Conservation (phyloP, 768 basidiomycete genomes). For the Amanita rubescens region DNA sequence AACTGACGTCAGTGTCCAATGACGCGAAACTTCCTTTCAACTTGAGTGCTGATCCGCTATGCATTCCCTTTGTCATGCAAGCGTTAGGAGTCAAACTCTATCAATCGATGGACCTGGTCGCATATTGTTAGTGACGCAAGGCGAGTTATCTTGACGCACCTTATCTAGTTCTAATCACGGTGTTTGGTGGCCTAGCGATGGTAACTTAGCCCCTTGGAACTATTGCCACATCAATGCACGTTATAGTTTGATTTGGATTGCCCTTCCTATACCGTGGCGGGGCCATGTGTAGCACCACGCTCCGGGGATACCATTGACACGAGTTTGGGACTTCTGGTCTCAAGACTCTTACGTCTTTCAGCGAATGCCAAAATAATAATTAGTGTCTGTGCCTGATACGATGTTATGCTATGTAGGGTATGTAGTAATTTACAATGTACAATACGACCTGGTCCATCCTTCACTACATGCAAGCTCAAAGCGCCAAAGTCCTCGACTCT, state of each 20-base stretch:
- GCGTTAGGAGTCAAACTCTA: neutral
- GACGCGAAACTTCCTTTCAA: neutral
- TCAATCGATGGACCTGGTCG: neutral
- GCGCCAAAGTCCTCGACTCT: neutral
- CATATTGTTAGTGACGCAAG: neutral
- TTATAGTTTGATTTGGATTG: too few species aligned
- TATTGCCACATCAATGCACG: too few species aligned
- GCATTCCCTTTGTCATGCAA: neutral
- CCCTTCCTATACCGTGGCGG: too few species aligned
- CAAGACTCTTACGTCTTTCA: too few species aligned
- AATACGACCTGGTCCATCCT: neutral
- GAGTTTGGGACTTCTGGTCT: too few species aligned
- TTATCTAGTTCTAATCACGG: neutral
- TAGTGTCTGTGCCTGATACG: too few species aligned
- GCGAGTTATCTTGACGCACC: neutral
- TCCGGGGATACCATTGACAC: too few species aligned
- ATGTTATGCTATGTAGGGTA: neutral
- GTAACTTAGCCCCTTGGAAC: too few species aligned
- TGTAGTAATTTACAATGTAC: neutral
- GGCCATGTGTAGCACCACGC: too few species aligned
- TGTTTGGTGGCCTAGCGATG: neutral
- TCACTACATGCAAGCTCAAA: neutral
- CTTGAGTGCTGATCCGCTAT: neutral
- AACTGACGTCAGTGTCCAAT: neutral
- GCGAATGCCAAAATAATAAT: too few species aligned